Evolutionary conservation across 768 basidiomycete species (phyloP).

Genomic region (Termitomyces sp.): DNA sequence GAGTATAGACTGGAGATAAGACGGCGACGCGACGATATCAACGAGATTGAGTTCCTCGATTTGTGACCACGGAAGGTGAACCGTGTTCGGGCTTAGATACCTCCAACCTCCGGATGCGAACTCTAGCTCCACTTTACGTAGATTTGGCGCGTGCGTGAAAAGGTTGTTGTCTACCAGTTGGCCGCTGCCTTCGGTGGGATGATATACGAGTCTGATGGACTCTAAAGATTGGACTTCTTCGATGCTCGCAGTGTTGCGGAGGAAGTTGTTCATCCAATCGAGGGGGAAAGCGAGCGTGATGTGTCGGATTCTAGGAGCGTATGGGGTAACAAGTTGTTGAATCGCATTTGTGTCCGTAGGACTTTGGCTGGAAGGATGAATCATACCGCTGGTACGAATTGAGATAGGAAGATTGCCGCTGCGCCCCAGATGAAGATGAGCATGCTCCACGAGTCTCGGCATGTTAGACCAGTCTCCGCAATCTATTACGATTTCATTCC

Average conservation of each 20-base stretch:
- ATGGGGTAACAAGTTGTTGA: background rate
- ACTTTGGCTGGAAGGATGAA: background rate
- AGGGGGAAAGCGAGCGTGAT: conserved; percentile 8
- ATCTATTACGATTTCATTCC: conserved; percentile 8
- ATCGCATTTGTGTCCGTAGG: background rate
- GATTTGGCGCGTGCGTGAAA: background rate
- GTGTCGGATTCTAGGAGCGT: conserved; percentile 3
- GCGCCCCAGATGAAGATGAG: conserved; percentile 1
- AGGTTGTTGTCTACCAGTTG: background rate
- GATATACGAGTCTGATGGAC: conserved; percentile 4
- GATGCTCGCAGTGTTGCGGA: background rate
- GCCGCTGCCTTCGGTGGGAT: background rate
- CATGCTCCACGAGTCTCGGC: background rate
- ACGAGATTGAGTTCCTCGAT: conserved; percentile 6
- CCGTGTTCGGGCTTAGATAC: background rate
- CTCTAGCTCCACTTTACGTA: conserved; percentile 5
- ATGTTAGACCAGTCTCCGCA: conserved; percentile 5
- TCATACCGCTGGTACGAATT: background rate
- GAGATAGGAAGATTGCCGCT: background rate
- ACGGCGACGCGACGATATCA: background rate
- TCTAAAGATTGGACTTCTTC: conserved; percentile 1
- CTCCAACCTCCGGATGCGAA: background rate
- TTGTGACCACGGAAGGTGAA: conserved; percentile 10
- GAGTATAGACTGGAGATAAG: conserved; percentile 1
- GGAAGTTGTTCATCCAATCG: conserved; percentile 5